A percentile compares a stretch with the other conserved stretches of the same genome.
Evolutionary conservation across 257 asterid species (phyloP).

Genomic region (Dorcoceras hygrometricum): DNA sequence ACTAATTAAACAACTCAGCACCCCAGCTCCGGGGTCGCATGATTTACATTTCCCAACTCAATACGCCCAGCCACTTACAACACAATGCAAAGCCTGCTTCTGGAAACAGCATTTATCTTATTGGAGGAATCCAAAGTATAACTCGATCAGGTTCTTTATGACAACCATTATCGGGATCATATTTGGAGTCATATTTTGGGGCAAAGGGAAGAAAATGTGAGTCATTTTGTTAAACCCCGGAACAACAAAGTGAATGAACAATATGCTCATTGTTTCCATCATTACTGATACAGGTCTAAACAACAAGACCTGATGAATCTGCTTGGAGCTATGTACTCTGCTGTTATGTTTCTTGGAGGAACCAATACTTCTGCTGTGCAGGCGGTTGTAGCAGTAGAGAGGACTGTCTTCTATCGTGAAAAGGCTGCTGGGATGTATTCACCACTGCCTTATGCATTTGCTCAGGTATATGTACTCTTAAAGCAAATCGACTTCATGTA

Average conservation of each 20-base stretch:
- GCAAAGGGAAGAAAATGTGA: constrained; percentile 60
- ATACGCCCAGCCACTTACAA: constrained; percentile 54
- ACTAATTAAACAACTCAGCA: constrained; percentile 57
- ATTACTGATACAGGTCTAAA: constrained; percentile 42
- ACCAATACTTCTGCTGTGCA: constrained; percentile 71
- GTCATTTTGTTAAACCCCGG: constrained; percentile 21
- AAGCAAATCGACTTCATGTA: background rate
- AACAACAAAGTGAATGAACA: background rate
- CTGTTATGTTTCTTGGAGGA: constrained; percentile 83
- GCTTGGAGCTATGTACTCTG: constrained; percentile 76
- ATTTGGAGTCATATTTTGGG: constrained; percentile 75
- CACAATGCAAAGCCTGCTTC: constrained; percentile 78
- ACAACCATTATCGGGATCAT: constrained; percentile 56
- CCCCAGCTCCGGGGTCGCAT: constrained; percentile 57
- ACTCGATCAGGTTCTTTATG: constrained; percentile 61
- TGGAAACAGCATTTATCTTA: constrained; percentile 75
- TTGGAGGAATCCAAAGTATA: constrained; percentile 75
- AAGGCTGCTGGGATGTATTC: constrained; percentile 87
- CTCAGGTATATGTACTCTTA: constrained; percentile 33
- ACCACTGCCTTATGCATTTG: constrained; percentile 75
- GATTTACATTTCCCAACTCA: constrained; percentile 54
- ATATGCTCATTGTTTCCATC: background rate
- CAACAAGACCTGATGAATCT: constrained; percentile 68
- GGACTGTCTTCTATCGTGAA: constrained; percentile 85
- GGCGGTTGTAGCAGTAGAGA: constrained; percentile 71